Evolutionary conservation across 1,284 basidiomycete species (phyloP), one percentile per base, ranked within the genome.

Genomic region (Mycocalia duriaeana): DNA sequence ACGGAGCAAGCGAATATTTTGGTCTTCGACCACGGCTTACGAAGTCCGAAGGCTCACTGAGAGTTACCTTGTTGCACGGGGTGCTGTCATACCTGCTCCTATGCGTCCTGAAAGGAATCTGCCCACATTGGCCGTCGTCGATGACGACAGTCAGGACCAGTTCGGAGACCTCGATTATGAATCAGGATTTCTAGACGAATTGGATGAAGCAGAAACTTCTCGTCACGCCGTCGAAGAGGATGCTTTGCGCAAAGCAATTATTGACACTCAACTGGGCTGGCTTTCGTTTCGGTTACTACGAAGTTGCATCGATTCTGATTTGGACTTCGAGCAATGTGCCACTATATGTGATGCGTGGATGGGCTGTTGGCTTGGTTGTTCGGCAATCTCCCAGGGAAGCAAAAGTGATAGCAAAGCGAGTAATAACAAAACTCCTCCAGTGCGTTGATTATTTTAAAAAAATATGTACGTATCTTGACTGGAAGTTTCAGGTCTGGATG

Each of bases 351-450:
- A 81, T 52, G 60, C 69, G 31, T 81, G 90, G 66, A 75, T 91
- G 18, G 79, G 84, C 51, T 86, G 83, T 57, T 94, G 90, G 89
- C 74, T 87, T 3, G 81, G 83, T 6, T 92, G 87, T n/a, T n/a
- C 56, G 82, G 79, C 0, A 73, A 76, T 20, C 14, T 39, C 28
- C 9, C 50, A 67, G 14, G 48, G 57, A 20, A 79, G 89, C 7
- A 76, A 81, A 46, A 82, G 84, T 50, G 71, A 72, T 9, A 63
- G 72, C 14, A 62, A 71, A 56, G 83, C 82, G 47, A 55, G 69
- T 56, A n/a, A 3, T 38, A 6, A 18, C 9, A 25, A n/a, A 9
- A 35, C 20, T 42, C n/a, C 51, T 28, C 24, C 16, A 46, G 18
- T 35, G 23, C 23, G 25, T 26, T 49, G n/a, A 23, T 48, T 40